phyloP scores from a whole-genome alignment of 2,329 filamentous ascomycete species.

The Cladosporium cucumerinum region DNA sequence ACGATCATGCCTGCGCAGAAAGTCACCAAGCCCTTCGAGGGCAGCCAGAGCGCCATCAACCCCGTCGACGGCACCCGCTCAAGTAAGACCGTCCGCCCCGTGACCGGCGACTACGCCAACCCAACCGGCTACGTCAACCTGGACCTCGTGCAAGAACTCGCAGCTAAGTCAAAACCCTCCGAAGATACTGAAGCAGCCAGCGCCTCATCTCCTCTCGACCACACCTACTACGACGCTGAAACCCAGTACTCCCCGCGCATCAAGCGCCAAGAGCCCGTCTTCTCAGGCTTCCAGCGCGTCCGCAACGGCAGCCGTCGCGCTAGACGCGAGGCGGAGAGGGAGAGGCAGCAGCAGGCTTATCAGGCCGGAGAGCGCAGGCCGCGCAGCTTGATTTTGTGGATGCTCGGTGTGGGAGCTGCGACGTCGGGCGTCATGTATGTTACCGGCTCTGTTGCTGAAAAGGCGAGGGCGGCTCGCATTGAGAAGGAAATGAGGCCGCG shows the following conservation, averaged over 20 bases:
- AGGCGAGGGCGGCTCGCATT: slow-evolving; percentile 33
- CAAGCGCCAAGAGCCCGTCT: slow-evolving; percentile 47
- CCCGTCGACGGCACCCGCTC: slow-evolving; percentile 50
- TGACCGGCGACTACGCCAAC: slow-evolving; percentile 58
- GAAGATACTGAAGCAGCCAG: neutral
- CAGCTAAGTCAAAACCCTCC: slow-evolving; percentile 17
- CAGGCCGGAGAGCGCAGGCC: slow-evolving; percentile 30
- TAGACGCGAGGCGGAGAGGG: slow-evolving; percentile 11
- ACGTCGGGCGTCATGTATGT: slow-evolving; percentile 57
- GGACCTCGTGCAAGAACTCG: slow-evolving; percentile 36
- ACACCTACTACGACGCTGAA: slow-evolving; percentile 36
- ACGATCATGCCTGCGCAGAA: neutral
- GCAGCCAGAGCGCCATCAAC: slow-evolving; percentile 42
- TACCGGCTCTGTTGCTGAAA: slow-evolving; percentile 56
- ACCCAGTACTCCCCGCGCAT: slow-evolving; percentile 41
- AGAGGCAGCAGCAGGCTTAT: slow-evolving; percentile 17
- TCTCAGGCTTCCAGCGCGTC: slow-evolving; percentile 39
- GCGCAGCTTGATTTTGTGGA: neutral
- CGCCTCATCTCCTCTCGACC: slow-evolving; percentile 33
- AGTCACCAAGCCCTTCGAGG: neutral
- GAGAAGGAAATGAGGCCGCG: slow-evolving; percentile 22
- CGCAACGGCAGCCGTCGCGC: slow-evolving; percentile 29
- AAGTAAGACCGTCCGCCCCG: slow-evolving; percentile 37
- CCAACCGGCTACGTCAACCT: slow-evolving; percentile 66
- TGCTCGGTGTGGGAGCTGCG: slow-evolving; percentile 52